Conservation (phyloP, 106 monocot genomes). For the Xerophyta viscosa region DNA sequence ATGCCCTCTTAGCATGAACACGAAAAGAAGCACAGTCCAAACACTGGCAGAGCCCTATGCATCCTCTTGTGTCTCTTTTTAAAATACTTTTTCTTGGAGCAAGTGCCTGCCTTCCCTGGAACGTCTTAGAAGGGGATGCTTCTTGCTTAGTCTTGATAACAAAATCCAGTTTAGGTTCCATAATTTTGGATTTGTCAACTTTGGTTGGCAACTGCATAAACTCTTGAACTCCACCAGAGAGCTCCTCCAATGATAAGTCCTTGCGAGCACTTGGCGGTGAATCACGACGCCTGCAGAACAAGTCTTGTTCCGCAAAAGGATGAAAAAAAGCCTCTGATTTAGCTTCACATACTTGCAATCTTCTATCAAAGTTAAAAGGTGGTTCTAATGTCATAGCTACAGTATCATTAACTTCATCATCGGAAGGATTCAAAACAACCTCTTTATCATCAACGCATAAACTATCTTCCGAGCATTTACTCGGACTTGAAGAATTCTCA, state of each 20-base stretch:
- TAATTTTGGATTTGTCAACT: neutral
- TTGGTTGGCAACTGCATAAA: constrained; percentile 1
- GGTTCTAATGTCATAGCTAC: neutral
- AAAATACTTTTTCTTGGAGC: constrained; percentile 39
- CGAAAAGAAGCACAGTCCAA: constrained; percentile 50
- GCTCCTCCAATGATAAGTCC: constrained; percentile 27
- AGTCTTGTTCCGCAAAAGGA: constrained; percentile 7
- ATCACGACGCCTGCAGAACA: neutral
- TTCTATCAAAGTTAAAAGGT: neutral
- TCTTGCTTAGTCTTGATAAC: neutral
- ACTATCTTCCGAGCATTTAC: neutral
- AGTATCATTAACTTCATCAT: neutral
- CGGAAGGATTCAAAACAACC: neutral
- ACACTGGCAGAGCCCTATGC: constrained; percentile 59
- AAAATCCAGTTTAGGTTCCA: neutral
- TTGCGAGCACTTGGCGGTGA: neutral
- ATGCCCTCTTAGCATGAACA: constrained; percentile 49
- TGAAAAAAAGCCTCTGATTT: constrained; percentile 4
- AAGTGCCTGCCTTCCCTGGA: constrained; percentile 4
- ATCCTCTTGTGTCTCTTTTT: constrained; percentile 37
- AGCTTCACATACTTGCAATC: neutral
- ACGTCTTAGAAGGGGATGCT: neutral
- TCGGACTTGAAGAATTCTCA: neutral
- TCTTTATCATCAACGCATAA: constrained; percentile 1
- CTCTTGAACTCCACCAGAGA: constrained; percentile 6